These are phyloP conservation scores for Cicer judaicum DNA, from an alignment of 306 rosid species.

Conservation along the genomic window DNA sequence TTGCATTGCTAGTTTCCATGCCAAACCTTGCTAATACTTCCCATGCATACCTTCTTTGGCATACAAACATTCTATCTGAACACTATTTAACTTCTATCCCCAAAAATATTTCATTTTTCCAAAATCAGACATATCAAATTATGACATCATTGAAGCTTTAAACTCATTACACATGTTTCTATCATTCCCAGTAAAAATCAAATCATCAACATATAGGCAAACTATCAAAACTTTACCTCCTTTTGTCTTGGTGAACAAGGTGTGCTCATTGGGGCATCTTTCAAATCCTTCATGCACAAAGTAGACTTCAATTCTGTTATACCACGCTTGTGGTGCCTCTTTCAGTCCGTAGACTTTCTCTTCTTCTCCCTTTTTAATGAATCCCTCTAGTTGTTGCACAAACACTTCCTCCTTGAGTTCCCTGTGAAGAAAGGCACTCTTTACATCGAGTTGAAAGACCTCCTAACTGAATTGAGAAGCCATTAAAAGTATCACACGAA, in stretches of 20 bases:
- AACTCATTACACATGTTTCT: background rate
- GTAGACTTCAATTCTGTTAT: background rate
- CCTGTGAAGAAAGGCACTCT: too few relatives aligned
- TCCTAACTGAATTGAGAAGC: too few relatives aligned
- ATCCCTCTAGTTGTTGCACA: too few relatives aligned
- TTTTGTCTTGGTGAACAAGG: background rate
- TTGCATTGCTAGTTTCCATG: background rate
- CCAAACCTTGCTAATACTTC: background rate
- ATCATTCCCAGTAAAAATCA: background rate
- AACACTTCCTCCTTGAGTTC: too few relatives aligned
- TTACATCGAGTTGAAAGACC: too few relatives aligned
- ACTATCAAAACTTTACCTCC: background rate
- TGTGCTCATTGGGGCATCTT: background rate
- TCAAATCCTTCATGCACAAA: background rate
- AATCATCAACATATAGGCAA: background rate
- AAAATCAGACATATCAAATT: background rate
- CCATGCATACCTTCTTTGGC: background rate
- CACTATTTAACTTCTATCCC: background rate
- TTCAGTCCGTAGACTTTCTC: too few relatives aligned
- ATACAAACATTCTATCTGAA: background rate
- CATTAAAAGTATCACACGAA: too few relatives aligned
- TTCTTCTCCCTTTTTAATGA: too few relatives aligned
- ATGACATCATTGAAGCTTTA: background rate
- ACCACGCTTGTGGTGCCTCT: background rate
- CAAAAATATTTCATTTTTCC: too few relatives aligned